Conservation (phyloP, 768 basidiomycete species). For the Myochromella boudieri region DNA sequence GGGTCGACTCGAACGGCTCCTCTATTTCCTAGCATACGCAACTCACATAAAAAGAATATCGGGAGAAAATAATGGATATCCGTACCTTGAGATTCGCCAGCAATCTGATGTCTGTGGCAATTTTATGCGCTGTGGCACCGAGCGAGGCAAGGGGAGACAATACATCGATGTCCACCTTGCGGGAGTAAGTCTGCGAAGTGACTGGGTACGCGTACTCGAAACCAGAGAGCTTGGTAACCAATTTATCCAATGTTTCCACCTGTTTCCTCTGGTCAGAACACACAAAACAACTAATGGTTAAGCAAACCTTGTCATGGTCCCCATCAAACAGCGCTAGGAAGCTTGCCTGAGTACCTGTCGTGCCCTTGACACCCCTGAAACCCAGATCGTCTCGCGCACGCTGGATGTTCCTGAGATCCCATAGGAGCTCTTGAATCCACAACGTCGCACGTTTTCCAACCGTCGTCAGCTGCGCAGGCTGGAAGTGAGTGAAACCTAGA, state of each 20-base stretch:
- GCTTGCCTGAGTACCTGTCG: constrained; percentile 96
- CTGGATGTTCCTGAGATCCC: constrained; percentile 93
- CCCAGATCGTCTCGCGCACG: constrained; percentile 90
- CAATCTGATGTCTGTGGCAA: constrained; percentile 92
- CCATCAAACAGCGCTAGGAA: constrained; percentile 95
- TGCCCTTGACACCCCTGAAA: constrained; percentile 99
- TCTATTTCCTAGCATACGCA: constrained; percentile 74
- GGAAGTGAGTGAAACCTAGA: constrained; percentile 98
- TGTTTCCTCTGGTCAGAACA: constrained; percentile 20
- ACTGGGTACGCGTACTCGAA: constrained; percentile 96
- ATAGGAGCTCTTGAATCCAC: constrained; percentile 97
- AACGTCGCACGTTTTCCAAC: constrained; percentile 96
- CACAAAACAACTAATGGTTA: background rate
- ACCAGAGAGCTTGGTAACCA: constrained; percentile 88
- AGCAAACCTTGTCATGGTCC: constrained; percentile 80
- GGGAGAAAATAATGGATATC: background rate
- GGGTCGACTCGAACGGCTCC: constrained; percentile 98
- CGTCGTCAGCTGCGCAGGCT: constrained; percentile 97
- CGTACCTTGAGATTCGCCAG: constrained; percentile 88
- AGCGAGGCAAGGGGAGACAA: constrained; percentile 86
- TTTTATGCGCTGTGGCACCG: constrained; percentile 96
- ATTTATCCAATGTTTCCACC: constrained; percentile 87
- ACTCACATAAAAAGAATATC: background rate
- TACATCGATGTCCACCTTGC: constrained; percentile 96
- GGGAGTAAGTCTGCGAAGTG: constrained; percentile 97